Evolutionary conservation across 2,329 filamentous ascomycete species (phyloP).

Genomic region (Colletotrichum camelliae): DNA sequence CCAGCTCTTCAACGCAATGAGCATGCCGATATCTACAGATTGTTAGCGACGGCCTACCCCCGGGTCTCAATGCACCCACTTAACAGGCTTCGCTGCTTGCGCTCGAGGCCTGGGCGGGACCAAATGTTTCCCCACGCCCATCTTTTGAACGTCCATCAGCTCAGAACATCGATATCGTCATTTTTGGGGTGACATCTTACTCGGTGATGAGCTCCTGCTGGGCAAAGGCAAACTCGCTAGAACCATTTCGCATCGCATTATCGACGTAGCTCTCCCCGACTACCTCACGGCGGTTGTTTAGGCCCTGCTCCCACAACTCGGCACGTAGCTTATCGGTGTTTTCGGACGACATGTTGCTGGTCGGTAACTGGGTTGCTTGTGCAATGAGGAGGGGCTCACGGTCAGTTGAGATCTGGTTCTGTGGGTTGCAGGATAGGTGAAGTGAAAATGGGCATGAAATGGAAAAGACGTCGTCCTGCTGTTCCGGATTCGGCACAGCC

Average conservation of each 20-base stretch:
- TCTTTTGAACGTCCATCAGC: not conserved
- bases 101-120: constrained; percentile 65
- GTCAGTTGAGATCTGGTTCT: not conserved
- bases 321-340: constrained; percentile 7
- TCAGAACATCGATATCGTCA: not conserved
- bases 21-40: constrained; percentile 60
- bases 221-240: constrained; percentile 60
- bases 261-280: constrained; percentile 66
- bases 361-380: too few species aligned
- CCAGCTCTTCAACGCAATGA: constrained; percentile 63
- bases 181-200: constrained; percentile 25
- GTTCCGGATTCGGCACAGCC: not conserved
- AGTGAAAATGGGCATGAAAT: not conserved
- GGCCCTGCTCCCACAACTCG: constrained; percentile 61
- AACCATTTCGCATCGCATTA: constrained; percentile 55
- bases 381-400: not conserved
- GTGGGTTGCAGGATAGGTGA: not conserved
- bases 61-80: constrained; percentile 29
- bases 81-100: constrained; percentile 63
- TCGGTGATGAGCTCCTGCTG: constrained; percentile 69
- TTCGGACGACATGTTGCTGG: not conserved
- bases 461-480: too few species aligned
- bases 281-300: constrained; percentile 63
- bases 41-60: not conserved
- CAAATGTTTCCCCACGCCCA: constrained; percentile 66